Evolutionary conservation across 129 eudicot species (phyloP), one percentile per base, ranked within the genome.

Genomic region (Arctium minus): DNA sequence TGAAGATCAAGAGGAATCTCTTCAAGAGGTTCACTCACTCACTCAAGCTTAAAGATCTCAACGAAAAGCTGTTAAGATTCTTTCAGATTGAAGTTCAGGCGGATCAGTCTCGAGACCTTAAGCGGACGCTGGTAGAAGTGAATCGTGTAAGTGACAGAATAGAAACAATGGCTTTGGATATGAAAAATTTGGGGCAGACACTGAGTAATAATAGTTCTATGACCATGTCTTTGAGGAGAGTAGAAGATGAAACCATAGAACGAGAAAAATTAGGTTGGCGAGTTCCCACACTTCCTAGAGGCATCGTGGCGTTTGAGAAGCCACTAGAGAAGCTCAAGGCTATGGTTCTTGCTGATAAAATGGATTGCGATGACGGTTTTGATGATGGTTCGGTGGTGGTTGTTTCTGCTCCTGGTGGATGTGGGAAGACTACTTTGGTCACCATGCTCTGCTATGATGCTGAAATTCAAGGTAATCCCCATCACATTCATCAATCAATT

Each of bases 351-450:
- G 32, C 33, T 12, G 79, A 38, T 48, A 8, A 5, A 5, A 78
- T 71, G 82, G 75, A 78, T 9, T 32, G 36, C 18, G 67, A 77
- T 56, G 68, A 81, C 18, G 32, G 18, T n/a, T 42, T 33, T 1
- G 79, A 56, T 76, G 73, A 78, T 33, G 67, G 29, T 78, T 67
- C 81, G 10, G 82, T 83, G n/a, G 50, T 83, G 15, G 79, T 82
- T 75, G 86, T 82, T 76, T 8, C 69, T 2, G 86, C 79, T 8
- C 68, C 74, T 10, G 86, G 82, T 53, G 86, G 86, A 56, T 77
- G 67, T 77, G 86, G 86, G 11, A 83, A 83, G 68, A 77, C 86
- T 18, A 83, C 86, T 71, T 71, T 83, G 79, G 82, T 72, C 7
- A 83, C 29, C 17, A 77, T 77, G 82, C 74, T 83, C 3, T 83